Evolutionary conservation across 1,284 basidiomycete species (phyloP).

Genomic region (Bondarzewia mesenterica): DNA sequence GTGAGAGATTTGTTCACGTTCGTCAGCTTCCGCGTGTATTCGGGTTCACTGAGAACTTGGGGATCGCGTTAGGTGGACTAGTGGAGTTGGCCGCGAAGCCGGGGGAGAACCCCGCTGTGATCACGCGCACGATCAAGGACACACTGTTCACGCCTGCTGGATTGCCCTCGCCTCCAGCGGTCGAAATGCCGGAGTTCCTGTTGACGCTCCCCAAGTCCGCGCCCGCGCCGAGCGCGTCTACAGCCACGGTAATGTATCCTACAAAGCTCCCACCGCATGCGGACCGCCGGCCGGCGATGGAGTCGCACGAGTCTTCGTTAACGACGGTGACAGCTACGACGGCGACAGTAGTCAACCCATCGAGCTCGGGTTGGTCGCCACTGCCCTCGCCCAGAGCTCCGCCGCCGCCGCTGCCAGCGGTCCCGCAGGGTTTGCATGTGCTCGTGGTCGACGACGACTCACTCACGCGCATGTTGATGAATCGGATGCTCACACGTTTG

Average conservation of each 20-base stretch:
- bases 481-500: constrained; percentile 67
- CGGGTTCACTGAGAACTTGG: no score
- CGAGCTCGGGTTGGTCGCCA: background rate
- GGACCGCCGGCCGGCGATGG: no score
- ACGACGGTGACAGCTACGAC: no score
- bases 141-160: constrained; percentile 19
- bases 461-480: constrained; percentile 79
- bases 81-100: constrained; percentile 50
- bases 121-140: constrained; percentile 39
- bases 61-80: constrained; percentile 36
- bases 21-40: background rate
- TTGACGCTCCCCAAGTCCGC: constrained; percentile 1
- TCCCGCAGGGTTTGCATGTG: constrained; percentile 43
- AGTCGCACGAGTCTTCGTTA: no score
- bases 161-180: background rate
- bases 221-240: background rate
- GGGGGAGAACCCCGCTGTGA: constrained; percentile 30
- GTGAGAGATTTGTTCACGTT: constrained; percentile 23
- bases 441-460: constrained; percentile 76
- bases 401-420: constrained; percentile 13
- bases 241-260: background rate
- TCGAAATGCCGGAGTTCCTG: constrained; percentile 12
- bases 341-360: no score
- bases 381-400: background rate
- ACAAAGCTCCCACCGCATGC: no score